phyloP scores from a whole-genome alignment of 495 filamentous ascomycete genomes.

The Geoglossum glabrum region DNA sequence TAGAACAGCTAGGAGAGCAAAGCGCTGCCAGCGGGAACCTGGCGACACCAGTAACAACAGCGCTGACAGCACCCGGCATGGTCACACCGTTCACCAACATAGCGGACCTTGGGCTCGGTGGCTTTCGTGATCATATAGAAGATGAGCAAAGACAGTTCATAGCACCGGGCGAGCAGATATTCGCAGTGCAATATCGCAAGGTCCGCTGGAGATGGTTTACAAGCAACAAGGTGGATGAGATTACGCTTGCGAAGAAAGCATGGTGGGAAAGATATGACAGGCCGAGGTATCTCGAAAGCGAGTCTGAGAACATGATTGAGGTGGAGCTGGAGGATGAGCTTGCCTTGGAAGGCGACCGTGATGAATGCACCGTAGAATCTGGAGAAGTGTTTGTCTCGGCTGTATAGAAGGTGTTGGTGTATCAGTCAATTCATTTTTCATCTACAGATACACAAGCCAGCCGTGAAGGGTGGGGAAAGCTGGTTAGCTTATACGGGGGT shows the following conservation, averaged over 20 bases:
- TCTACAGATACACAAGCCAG: not conserved
- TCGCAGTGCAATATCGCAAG: slow-evolving; percentile 6
- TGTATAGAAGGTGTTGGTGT: not conserved
- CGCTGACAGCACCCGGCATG: slow-evolving; percentile 4
- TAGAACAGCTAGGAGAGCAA: slow-evolving; percentile 4
- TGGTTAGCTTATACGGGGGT: no score
- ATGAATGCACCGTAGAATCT: slow-evolving; percentile 1
- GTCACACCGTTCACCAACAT: slow-evolving; percentile 6
- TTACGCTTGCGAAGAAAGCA: slow-evolving; percentile 4
- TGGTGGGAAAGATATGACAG: slow-evolving; percentile 7
- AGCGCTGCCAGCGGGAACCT: slow-evolving; percentile 5
- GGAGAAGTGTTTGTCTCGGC: not conserved
- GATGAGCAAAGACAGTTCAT: slow-evolving; percentile 7
- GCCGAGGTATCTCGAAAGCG: slow-evolving; percentile 7
- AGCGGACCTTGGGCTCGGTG: slow-evolving; percentile 2
- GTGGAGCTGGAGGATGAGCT: slow-evolving; percentile 6
- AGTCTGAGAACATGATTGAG: slow-evolving; percentile 5
- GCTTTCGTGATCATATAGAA: slow-evolving; percentile 4
- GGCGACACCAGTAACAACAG: slow-evolving; percentile 5
- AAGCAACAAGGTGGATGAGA: slow-evolving; percentile 6
- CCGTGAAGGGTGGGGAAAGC: not conserved
- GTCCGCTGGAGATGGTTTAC: slow-evolving; percentile 1
- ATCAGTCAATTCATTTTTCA: not conserved
- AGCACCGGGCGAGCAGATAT: slow-evolving; percentile 6
- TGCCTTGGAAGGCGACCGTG: slow-evolving; percentile 5